Conservation (phyloP, 2,329 filamentous ascomycete species). For the Emergomyces pasteurianus region DNA sequence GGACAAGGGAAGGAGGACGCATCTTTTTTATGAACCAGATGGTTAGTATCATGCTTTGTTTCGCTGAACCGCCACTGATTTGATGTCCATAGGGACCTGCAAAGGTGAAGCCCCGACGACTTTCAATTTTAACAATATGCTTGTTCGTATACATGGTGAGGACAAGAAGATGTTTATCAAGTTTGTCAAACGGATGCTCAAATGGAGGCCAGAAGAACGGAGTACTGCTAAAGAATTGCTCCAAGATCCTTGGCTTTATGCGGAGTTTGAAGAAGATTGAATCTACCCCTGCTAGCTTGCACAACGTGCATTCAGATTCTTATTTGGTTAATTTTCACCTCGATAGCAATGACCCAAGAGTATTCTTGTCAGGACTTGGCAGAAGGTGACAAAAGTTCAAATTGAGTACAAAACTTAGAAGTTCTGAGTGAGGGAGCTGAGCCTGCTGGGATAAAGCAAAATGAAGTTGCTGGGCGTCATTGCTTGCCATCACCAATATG, state of each 20-base stretch:
- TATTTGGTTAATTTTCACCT: too few species aligned
- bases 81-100: slow-evolving; percentile 9
- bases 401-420: too few species aligned
- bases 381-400: too few species aligned
- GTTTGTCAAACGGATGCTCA: slow-evolving; percentile 21
- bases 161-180: slow-evolving; percentile 21
- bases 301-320: too few species aligned
- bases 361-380: too few species aligned
- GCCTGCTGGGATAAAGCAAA: too few species aligned
- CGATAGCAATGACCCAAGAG: too few species aligned
- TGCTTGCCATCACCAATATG: too few species aligned
- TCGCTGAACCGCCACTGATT: too few species aligned
- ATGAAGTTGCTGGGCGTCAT: background rate
- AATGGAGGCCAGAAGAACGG: slow-evolving; percentile 23
- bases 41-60: slow-evolving; percentile 1
- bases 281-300: too few species aligned
- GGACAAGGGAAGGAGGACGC: slow-evolving; percentile 1
- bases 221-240: slow-evolving; percentile 22
- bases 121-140: slow-evolving; percentile 10
- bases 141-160: slow-evolving; percentile 13
- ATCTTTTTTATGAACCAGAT: slow-evolving; percentile 5
- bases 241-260: slow-evolving; percentile 16
- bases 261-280: too few species aligned
- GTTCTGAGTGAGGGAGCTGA: too few species aligned
- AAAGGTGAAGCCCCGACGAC: slow-evolving; percentile 14